Evolutionary conservation across 805 yeast species (phyloP).

Genomic region (Maudiozyma serrabonitensis): DNA sequence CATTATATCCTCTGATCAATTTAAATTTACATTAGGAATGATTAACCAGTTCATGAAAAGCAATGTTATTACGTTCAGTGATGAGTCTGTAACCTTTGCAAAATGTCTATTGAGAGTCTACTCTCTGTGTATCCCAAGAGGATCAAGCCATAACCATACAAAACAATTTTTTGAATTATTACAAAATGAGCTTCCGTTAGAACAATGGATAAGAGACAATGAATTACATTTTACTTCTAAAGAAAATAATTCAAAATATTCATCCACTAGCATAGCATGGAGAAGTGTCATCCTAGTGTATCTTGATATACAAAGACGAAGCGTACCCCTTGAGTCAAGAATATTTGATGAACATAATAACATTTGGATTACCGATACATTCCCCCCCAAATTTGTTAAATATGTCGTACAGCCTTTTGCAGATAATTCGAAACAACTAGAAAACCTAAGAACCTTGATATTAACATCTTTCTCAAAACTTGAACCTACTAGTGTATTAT

Average conservation of each 20-base stretch:
- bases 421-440: slow-evolving; percentile 13
- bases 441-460: slow-evolving; percentile 13
- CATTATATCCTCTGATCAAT: slow-evolving; percentile 9
- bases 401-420: slow-evolving; percentile 9
- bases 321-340: slow-evolving; percentile 1
- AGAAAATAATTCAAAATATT: not conserved
- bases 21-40: slow-evolving; percentile 12
- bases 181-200: slow-evolving; percentile 12
- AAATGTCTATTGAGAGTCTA: slow-evolving; percentile 20
- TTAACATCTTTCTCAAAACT: slow-evolving; percentile 4
- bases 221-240: not conserved
- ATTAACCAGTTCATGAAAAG: slow-evolving; percentile 10
- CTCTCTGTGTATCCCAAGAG: slow-evolving; percentile 7
- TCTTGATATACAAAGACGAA: slow-evolving; percentile 18
- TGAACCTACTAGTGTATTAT: slow-evolving; percentile 1
- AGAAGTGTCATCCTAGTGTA: slow-evolving; percentile 14
- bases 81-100: slow-evolving; percentile 7
- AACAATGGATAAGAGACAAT: slow-evolving; percentile 10
- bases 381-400: slow-evolving; percentile 1
- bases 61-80: slow-evolving; percentile 1
- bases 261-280: not conserved
- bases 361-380: slow-evolving; percentile 8
- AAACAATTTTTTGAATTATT: slow-evolving; percentile 9
- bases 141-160: not conserved
- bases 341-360: slow-evolving; percentile 3